Base-by-base conservation (phyloP, 2,329 filamentous ascomycete genomes). In the Moelleriella libera region DNA sequence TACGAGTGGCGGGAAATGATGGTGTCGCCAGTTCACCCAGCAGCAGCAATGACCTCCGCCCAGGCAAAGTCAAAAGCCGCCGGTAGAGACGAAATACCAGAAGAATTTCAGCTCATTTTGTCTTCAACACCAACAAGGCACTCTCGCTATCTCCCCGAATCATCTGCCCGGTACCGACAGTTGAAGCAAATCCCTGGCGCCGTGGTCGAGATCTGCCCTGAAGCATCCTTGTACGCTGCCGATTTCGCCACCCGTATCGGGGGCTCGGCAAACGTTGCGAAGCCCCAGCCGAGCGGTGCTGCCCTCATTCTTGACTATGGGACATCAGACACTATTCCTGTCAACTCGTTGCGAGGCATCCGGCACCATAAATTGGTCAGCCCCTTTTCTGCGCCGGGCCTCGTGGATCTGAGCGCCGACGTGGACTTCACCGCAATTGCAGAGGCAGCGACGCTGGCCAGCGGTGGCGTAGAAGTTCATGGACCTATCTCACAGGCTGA, bases 241-340 rank as follows among this genome's bases (percentile, higher is more conserved):
- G 85, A 94, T 60, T 87, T 98, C 61, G 88, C 92, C 5, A 67
- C 75, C 10, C 81, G 88, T 47, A 94, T 98, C 57, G 90, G 90
- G 46, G 88, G 87, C 46, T 71, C 76, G 0, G 49, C 65, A 1
- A 55, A 69, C 40, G 54, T 71, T 5, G 68, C 72, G 1, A 89
- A 87, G 59, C 55, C 70, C 0, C 61, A 60, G 1, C 80, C 89
- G 1, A 83, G 81, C 1, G 92, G 92, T 45, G 92, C 89, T 7
- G 92, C 90, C 1, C 72, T 98, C n/a, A 87, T 98, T 55, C 79
- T 98, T 43, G 92, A 98, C 68, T 98, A 98, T 66, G 92, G 92
- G 14, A 85, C 90, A 5, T 65, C 79, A 3, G 72, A 80, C 56
- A 85, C 71, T 0, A 81, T 98, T 45, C 92, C 92, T 3, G 71